A percentile compares a stretch with the other conserved stretches of the same genome.
These are phyloP conservation scores for Bipolaris zeicola DNA, from an alignment of 2,329 filamentous ascomycete species.

Conservation along the genomic window DNA sequence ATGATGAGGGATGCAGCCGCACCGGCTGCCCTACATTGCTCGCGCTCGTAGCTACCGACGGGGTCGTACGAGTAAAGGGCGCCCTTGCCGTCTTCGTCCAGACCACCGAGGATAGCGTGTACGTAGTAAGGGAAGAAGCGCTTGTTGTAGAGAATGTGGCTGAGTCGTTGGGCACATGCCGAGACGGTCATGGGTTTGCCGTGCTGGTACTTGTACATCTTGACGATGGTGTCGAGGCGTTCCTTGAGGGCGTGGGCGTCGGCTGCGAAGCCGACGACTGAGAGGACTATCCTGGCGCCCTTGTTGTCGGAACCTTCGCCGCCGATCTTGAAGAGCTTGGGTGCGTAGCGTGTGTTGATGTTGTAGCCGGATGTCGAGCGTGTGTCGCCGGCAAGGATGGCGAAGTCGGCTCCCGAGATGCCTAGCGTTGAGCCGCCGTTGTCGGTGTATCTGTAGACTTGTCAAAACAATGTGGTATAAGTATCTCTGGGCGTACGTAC, in stretches of 20 bases:
- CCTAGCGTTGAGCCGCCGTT: slow-evolving; percentile 96
- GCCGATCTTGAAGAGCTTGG: slow-evolving; percentile 97
- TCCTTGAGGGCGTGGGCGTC: slow-evolving; percentile 94
- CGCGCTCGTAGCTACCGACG: slow-evolving; percentile 95
- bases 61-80: slow-evolving; percentile 98
- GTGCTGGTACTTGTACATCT: slow-evolving; percentile 99
- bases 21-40: slow-evolving; percentile 92
- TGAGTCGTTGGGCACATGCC: slow-evolving; percentile 92
- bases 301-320: slow-evolving; percentile 85
- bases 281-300: slow-evolving; percentile 84
- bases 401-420: slow-evolving; percentile 91
- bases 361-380: slow-evolving; percentile 92
- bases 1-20: slow-evolving; percentile 95
- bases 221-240: slow-evolving; percentile 90
- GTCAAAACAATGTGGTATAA: slow-evolving; percentile 17
- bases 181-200: slow-evolving; percentile 94
- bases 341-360: slow-evolving; percentile 95
- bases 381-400: slow-evolving; percentile 96
- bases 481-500: slow-evolving; percentile 59
- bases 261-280: slow-evolving; percentile 93
- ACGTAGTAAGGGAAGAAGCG: slow-evolving; percentile 99
- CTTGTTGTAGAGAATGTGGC: slow-evolving; percentile 95
- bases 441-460: slow-evolving; percentile 78
- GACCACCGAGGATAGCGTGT: slow-evolving; percentile 87
- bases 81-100: slow-evolving; percentile 93